Evolutionary conservation across 2,329 filamentous ascomycete genomes (phyloP).

Genomic region (Nothophoma quercina): DNA sequence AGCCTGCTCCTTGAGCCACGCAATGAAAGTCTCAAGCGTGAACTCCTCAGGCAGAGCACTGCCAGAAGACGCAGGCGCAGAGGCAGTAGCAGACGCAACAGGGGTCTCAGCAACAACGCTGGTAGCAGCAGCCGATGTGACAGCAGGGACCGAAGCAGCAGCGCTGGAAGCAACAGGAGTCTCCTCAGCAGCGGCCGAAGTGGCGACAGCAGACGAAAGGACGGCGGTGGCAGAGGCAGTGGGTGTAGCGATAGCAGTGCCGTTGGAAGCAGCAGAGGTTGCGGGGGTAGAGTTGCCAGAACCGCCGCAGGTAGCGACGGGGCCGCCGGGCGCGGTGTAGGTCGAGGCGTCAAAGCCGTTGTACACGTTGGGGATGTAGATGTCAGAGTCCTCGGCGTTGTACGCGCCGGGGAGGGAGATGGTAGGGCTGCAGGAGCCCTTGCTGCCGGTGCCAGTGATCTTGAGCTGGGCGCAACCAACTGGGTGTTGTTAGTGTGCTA

Average conservation of each 20-base stretch:
- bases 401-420: constrained; percentile 53
- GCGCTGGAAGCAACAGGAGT: constrained; percentile 4
- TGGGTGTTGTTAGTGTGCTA: background rate
- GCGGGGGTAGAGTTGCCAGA: constrained; percentile 23
- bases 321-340: constrained; percentile 43
- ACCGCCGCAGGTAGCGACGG: constrained; percentile 36
- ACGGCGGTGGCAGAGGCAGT: constrained; percentile 12
- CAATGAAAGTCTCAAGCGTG: constrained; percentile 34
- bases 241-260: constrained; percentile 14
- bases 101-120: constrained; percentile 23
- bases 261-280: constrained; percentile 16
- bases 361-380: constrained; percentile 49
- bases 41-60: constrained; percentile 29
- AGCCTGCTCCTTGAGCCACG: constrained; percentile 32
- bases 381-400: constrained; percentile 40
- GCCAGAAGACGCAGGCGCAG: constrained; percentile 24
- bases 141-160: constrained; percentile 7
- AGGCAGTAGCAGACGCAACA: constrained; percentile 4
- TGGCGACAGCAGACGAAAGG: constrained; percentile 9
- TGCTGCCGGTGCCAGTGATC: constrained; percentile 49
- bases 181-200: constrained; percentile 5
- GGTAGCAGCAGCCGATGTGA: constrained; percentile 20
- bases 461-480: constrained; percentile 54
- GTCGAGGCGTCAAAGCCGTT: constrained; percentile 41
- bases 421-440: constrained; percentile 48